Evolutionary conservation across 139 green algal genomes (phyloP), one percentile per base, ranked within the genome.

Genomic region (Trebouxia sp.): DNA sequence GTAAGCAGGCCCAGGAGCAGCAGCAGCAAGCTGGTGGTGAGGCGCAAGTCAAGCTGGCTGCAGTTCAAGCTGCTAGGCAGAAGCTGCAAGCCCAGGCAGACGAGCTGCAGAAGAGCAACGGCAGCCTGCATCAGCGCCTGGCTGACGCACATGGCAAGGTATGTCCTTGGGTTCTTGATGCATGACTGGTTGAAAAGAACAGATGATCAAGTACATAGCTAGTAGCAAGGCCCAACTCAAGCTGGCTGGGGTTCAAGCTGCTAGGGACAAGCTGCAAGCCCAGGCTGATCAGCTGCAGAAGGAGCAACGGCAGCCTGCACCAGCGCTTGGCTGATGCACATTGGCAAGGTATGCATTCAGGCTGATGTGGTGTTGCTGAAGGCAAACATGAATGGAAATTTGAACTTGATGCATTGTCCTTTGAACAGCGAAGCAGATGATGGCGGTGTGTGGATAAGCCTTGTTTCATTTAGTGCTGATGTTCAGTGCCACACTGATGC

Each of bases 221-320:
- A 41, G 43, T 6, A 43, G n/a, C 26, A 78, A 83, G 48, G 62
- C 86, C 4, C 66, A 82, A 53, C 45, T 45, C 7, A 75, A 87
- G 83, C 65, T 84, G 51, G 42, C 65, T 26, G 66, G 77, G 5
- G 66, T 56, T 1, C 56, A 70, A 17, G 87, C 75, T 14, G 50
- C 75, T 17, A 84, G 85, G 56, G 83, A 82, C 3, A 53, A 83
- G 50, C 77, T 82, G 0, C 78, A 85, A 12, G 80, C 78, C 15
- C 43, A 56, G 12, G 47, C 32, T 9, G 5, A 65, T 0, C n/a
- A 22, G 8, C 30, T 82, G n/a, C 55, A 70, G 17, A 30, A 86
- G n/a, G 17, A 82, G 89, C 75, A 70, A 78, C 6, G 81, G 86
- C 22, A 28, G 45, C 17, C 48, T 90, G 42, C 80, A 70, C 20